Percentiles rank a stretch among this genome's conserved stretches.
Evolutionary conservation across 202 grass and related monocot species (phyloP).

Genomic region (Sporobolus alterniflorus): DNA sequence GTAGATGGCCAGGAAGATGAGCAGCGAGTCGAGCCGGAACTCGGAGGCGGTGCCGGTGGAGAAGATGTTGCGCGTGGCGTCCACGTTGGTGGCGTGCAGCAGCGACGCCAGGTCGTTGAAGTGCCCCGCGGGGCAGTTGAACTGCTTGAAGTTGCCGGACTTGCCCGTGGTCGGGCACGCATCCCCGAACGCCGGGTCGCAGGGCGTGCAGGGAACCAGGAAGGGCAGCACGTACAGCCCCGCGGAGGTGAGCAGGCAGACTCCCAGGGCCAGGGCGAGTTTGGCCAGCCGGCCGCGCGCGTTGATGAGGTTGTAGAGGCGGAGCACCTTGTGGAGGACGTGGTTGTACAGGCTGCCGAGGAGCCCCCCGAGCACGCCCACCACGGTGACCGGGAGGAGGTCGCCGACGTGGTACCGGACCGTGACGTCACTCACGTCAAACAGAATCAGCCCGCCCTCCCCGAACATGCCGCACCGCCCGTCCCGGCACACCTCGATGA

Average conservation of each 20-base stretch:
- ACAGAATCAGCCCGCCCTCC: conserved; percentile 86
- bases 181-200: conserved; percentile 42
- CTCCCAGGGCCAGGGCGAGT: conserved; percentile 56
- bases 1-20: conserved; percentile 88
- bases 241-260: conserved; percentile 69
- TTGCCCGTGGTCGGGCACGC: conserved; percentile 60
- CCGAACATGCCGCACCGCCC: conserved; percentile 91
- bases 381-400: conserved; percentile 68
- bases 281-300: conserved; percentile 72
- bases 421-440: conserved; percentile 79
- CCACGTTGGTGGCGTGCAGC: conserved; percentile 89
- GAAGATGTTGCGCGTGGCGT: conserved; percentile 94
- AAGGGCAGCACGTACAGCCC: conserved; percentile 79
- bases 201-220: conserved; percentile 74
- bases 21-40: conserved; percentile 75
- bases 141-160: conserved; percentile 98
- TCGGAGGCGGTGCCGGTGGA: conserved; percentile 75
- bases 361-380: conserved; percentile 77
- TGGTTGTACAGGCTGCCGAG: conserved; percentile 79
- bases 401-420: conserved; percentile 70
- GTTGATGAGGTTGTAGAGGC: conserved; percentile 84
- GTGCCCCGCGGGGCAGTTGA: conserved; percentile 78
- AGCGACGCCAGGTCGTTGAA: conserved; percentile 95
- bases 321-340: conserved; percentile 82
- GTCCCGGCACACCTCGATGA: conserved; percentile 90